Evolutionary conservation across 768 basidiomycete genomes (phyloP).

Genomic region (Tulasnella sp.): DNA sequence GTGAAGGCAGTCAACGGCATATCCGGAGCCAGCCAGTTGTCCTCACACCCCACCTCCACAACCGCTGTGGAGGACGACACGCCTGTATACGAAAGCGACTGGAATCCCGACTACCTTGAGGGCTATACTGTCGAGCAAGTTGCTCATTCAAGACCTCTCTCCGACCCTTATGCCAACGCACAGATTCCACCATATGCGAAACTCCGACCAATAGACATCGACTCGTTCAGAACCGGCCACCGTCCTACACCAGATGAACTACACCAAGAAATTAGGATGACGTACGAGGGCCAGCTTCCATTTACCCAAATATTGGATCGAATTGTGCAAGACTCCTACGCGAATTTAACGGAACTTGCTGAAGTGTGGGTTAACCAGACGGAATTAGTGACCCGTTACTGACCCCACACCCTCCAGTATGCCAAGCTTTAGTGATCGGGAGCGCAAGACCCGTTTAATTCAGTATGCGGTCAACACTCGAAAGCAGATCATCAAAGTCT

Average conservation of each 20-base stretch:
- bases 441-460: slow-evolving; percentile 70
- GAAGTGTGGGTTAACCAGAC: slow-evolving; percentile 58
- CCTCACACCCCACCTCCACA: background rate
- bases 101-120: slow-evolving; percentile 12
- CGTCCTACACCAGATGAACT: slow-evolving; percentile 8
- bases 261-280: background rate
- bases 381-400: background rate
- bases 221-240: slow-evolving; percentile 17
- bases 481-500: slow-evolving; percentile 82
- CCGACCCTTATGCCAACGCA: slow-evolving; percentile 6
- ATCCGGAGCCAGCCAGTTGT: background rate
- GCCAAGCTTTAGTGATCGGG: slow-evolving; percentile 74
- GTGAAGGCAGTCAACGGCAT: slow-evolving; percentile 1
- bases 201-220: background rate
- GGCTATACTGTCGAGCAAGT: slow-evolving; percentile 12
- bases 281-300: slow-evolving; percentile 59
- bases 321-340: slow-evolving; percentile 70
- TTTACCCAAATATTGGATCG: slow-evolving; percentile 69
- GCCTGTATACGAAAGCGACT: slow-evolving; percentile 5
- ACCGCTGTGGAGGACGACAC: slow-evolving; percentile 8
- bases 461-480: slow-evolving; percentile 89
- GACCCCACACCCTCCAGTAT: slow-evolving; percentile 38
- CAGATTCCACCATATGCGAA: slow-evolving; percentile 10
- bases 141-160: background rate
- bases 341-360: slow-evolving; percentile 70